phyloP scores from a whole-genome alignment of 2,329 filamentous ascomycete genomes.

The Madurella fahalii region DNA sequence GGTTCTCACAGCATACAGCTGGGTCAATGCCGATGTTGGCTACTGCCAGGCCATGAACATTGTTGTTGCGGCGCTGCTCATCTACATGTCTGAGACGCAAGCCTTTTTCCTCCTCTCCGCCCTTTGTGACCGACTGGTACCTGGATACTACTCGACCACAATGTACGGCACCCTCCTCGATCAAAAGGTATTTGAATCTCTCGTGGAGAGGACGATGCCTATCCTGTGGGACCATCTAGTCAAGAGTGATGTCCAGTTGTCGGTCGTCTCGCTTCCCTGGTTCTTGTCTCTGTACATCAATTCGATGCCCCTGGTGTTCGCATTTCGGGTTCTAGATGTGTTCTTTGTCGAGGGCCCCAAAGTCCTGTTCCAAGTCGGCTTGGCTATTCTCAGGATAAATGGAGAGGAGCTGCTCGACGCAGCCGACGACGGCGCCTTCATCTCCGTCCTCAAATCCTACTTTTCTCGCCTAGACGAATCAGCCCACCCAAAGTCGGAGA shows the following conservation, averaged over 20 bases:
- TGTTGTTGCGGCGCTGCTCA: conserved; percentile 92
- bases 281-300: conserved; percentile 98
- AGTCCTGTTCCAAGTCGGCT: conserved; percentile 91
- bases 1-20: conserved; percentile 95
- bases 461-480: conserved; percentile 92
- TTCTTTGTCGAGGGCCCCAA: conserved; percentile 98
- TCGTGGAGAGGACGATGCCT: conserved; percentile 99
- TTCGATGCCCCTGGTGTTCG: conserved; percentile 97
- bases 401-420: conserved; percentile 93
- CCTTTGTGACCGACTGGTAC: conserved; percentile 86
- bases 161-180: conserved; percentile 98
- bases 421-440: conserved; percentile 91
- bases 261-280: conserved; percentile 95
- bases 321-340: conserved; percentile 92
- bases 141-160: conserved; percentile 96
- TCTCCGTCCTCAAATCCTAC: conserved; percentile 91
- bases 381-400: conserved; percentile 96
- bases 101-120: conserved; percentile 92
- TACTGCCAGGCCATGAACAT: conserved; percentile 99
- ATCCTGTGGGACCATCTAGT: conserved; percentile 97
- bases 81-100: conserved; percentile 96
- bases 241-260: conserved; percentile 93
- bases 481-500: conserved; percentile 91
- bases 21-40: conserved; percentile 91
- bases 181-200: conserved; percentile 93